Conservation (phyloP, 192 early-diverging fungal species). For the Podila verticillata region DNA sequence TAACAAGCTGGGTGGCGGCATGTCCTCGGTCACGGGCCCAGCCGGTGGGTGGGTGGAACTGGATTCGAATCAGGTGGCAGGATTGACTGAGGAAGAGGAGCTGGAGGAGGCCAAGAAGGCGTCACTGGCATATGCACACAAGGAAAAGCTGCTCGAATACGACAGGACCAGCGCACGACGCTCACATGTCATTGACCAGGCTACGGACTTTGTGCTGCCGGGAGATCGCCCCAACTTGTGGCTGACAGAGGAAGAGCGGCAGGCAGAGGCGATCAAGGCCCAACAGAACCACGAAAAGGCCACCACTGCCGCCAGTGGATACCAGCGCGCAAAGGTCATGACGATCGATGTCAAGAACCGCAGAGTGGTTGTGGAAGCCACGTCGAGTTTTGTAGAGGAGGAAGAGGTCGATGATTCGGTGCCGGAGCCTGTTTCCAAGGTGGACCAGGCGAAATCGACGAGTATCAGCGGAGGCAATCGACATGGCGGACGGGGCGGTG, state of each 20-base stretch:
- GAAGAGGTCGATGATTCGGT: slow-evolving; percentile 53
- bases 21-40: slow-evolving; percentile 29
- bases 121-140: slow-evolving; percentile 55
- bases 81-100: slow-evolving; percentile 55
- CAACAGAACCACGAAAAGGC: slow-evolving; percentile 56
- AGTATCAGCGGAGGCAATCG: slow-evolving; percentile 45
- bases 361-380: slow-evolving; percentile 53
- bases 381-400: not conserved
- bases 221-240: slow-evolving; percentile 62
- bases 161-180: slow-evolving; percentile 59
- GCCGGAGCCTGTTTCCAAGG: slow-evolving; percentile 24
- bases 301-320: slow-evolving; percentile 39
- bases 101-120: slow-evolving; percentile 50
- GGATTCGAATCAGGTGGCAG: slow-evolving; percentile 12
- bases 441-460: slow-evolving; percentile 38
- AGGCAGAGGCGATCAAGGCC: slow-evolving; percentile 51
- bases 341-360: slow-evolving; percentile 59
- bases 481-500: slow-evolving; percentile 42
- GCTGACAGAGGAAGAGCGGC: slow-evolving; percentile 58
- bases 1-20: slow-evolving; percentile 55
- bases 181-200: slow-evolving; percentile 58
- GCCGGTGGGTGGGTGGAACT: slow-evolving; percentile 28
- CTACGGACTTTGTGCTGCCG: slow-evolving; percentile 63
- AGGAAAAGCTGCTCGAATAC: slow-evolving; percentile 60
- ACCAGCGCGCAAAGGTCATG: slow-evolving; percentile 57